Percentiles rank a stretch among this genome's conserved stretches.
Evolutionary conservation across 345 rosid species (phyloP).

Genomic region (Eucalyptus cladocalyx): DNA sequence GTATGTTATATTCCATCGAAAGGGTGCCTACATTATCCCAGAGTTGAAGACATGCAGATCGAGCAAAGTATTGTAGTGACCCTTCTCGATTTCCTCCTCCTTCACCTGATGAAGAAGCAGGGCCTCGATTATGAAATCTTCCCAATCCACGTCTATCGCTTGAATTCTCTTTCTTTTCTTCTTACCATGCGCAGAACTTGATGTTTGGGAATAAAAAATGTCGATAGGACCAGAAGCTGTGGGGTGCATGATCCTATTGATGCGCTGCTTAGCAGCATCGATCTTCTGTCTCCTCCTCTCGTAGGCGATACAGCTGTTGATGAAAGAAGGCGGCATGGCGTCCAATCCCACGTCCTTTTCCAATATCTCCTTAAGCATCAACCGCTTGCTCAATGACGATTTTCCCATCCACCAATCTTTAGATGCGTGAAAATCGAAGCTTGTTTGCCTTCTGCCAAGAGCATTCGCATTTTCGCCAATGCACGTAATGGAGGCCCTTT

Average conservation of each 20-base stretch:
- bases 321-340: constrained; percentile 55
- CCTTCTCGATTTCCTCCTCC: constrained; percentile 74
- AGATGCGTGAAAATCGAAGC: constrained; percentile 1
- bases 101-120: constrained; percentile 60
- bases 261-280: constrained; percentile 49
- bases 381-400: constrained; percentile 55
- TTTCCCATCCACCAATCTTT: constrained; percentile 80
- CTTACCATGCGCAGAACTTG: neutral
- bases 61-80: constrained; percentile 59
- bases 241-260: constrained; percentile 38
- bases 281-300: constrained; percentile 55
- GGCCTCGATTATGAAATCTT: constrained; percentile 76
- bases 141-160: constrained; percentile 53
- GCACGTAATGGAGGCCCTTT: neutral
- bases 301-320: constrained; percentile 27
- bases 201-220: neutral
- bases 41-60: constrained; percentile 59
- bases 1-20: neutral
- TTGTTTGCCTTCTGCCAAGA: neutral
- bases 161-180: constrained; percentile 33
- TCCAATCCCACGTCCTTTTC: constrained; percentile 69
- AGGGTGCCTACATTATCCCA: constrained; percentile 9
- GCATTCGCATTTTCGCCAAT: neutral
- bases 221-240: neutral
- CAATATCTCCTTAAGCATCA: constrained; percentile 50